A percentile compares a stretch with the other conserved stretches of the same genome.
phyloP scores from a whole-genome alignment of 1,284 basidiomycete species.

The Coniferiporia weirii region DNA sequence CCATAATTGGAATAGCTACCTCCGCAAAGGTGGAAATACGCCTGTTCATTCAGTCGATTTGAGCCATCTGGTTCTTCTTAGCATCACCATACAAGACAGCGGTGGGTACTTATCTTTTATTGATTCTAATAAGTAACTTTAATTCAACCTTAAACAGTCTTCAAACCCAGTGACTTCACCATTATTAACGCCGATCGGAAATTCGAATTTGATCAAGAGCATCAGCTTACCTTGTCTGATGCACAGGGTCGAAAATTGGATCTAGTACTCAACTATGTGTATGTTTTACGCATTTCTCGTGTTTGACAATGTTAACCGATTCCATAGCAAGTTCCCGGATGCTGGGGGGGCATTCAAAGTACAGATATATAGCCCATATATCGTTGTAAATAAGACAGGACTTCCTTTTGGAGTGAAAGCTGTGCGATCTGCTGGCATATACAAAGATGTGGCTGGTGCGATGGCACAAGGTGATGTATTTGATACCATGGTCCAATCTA shows the following conservation, averaged over 20 bases:
- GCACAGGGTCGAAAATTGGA: conserved; percentile 74
- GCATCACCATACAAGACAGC: conserved; percentile 86
- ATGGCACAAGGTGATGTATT: conserved; percentile 43
- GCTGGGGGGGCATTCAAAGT: conserved; percentile 98
- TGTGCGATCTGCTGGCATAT: conserved; percentile 58
- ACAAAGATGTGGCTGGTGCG: conserved; percentile 86
- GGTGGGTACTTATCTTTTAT: conserved; percentile 39
- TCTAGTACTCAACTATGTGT: conserved; percentile 87
- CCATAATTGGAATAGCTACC: conserved; percentile 88
- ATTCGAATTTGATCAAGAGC: conserved; percentile 86
- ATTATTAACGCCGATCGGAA: conserved; percentile 95
- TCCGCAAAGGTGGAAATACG: conserved; percentile 92
- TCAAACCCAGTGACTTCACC: conserved; percentile 95
- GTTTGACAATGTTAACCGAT: conserved; percentile 4
- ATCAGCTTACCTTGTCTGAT: conserved; percentile 71
- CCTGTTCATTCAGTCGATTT: conserved; percentile 97
- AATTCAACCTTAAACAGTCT: conserved; percentile 44
- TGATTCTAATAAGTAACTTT: neutral
- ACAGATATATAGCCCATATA: conserved; percentile 91
- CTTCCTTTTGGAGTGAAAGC: conserved; percentile 80
- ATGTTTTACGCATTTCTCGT: conserved; percentile 25
- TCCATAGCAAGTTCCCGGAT: conserved; percentile 71
- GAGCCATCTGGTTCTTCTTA: conserved; percentile 90
- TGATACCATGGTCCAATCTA: conserved; percentile 5
- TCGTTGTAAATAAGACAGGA: conserved; percentile 92